Evolutionary conservation across 768 basidiomycete species (phyloP), one percentile per base, ranked within the genome.

Genomic region (Kwoniella botswanensis): DNA sequence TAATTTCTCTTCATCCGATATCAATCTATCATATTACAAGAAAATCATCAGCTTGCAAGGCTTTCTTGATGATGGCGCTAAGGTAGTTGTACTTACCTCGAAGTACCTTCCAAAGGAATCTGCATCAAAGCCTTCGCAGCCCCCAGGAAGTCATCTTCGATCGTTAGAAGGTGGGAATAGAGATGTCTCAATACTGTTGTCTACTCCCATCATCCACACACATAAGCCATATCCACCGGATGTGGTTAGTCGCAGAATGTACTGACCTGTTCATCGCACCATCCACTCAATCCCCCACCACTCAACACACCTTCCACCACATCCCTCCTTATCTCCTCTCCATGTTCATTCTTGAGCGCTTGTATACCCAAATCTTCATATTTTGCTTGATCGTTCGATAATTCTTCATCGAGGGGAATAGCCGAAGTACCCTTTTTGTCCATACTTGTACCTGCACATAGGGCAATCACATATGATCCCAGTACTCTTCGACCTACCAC

Each of bases 61-160:
- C 35, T 35, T 4, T 35, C 6, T 7, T 35, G 35, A 35, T 0
- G 67, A 21, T 53, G 53, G 44, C 17, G n/a, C 42, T 57, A 17
- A 60, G 24, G 3, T 0, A 41, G 13, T 1, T 26, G 26, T 29
- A 57, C n/a, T 76, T 71, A 93, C 95, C 94, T 88, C 81, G 92
- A 90, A 35, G 91, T 90, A 24, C 93, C 91, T 82, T 98, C 96
- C 53, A 97, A 86, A 6, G 93, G 94, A 53, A 98, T 93, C 52
- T 90, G 90, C 88, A 93, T 95, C 53, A 98, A 87, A 44, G 96
- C 91, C 63, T 90, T 89, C 0, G 97, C 97, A 15, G 97, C 94
- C 61, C 90, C 92, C 71, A 90, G 91, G 92, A 94, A 98, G 81
- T 94, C 93, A 82, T 99, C 95, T 64, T 95, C 93, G 3, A 86